These are phyloP conservation scores for Fomitopsis pinicola DNA, from an alignment of 1,284 basidiomycete species.

Conservation along the genomic window DNA sequence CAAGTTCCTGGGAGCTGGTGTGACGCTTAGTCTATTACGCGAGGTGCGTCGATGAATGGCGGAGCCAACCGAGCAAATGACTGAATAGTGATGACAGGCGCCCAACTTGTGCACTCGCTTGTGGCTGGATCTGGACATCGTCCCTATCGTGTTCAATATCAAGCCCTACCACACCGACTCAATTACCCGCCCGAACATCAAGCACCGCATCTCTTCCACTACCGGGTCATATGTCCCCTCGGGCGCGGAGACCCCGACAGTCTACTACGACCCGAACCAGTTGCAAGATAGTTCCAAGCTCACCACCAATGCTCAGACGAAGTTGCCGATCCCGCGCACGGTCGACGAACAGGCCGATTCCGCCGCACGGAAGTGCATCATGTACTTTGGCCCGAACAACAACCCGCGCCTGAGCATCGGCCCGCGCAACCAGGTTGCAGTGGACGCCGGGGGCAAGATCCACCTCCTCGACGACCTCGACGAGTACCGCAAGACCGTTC, in stretches of 20 bases:
- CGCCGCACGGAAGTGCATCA: conserved; percentile 74
- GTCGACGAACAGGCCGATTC: conserved; percentile 81
- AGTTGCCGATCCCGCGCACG: conserved; percentile 68
- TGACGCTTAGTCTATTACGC: conserved; percentile 43
- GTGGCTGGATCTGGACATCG: conserved; percentile 73
- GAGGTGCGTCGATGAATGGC: conserved; percentile 30
- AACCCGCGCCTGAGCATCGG: conserved; percentile 77
- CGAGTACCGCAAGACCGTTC: conserved; percentile 64
- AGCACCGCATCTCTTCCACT: conserved; percentile 73
- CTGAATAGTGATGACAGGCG: conserved; percentile 32
- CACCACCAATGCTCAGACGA: conserved; percentile 41
- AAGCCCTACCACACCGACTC: conserved; percentile 77
- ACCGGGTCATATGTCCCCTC: conserved; percentile 71
- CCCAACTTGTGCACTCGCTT: conserved; percentile 76
- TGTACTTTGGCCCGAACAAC: conserved; percentile 77
- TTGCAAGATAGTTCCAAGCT: conserved; percentile 40
- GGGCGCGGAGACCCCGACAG: conserved; percentile 67
- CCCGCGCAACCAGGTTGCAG: conserved; percentile 74
- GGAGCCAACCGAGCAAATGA: background rate
- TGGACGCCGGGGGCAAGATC: conserved; percentile 76
- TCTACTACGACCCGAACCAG: conserved; percentile 52
- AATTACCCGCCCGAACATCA: conserved; percentile 66
- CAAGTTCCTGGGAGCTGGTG: conserved; percentile 73
- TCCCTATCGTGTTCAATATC: conserved; percentile 80
- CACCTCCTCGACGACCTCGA: conserved; percentile 76